phyloP scores from a whole-genome alignment of 169 alveolate genomes.

The Cryptosporidium xiaoi region DNA sequence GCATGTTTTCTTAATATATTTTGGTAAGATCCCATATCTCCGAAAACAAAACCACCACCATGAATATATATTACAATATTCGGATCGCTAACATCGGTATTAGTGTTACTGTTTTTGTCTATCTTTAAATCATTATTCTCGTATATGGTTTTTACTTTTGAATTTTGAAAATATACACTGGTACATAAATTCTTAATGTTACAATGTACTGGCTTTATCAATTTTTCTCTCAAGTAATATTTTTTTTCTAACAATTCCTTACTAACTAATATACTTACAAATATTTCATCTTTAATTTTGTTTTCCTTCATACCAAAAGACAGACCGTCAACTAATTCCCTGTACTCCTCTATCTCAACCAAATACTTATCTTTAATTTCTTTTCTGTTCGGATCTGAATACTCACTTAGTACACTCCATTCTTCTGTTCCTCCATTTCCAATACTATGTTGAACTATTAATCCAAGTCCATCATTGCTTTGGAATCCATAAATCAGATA shows the following conservation, averaged over 20 bases:
- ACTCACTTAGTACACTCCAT: constrained; percentile 32
- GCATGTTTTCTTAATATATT: constrained; percentile 33
- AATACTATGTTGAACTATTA: constrained; percentile 38
- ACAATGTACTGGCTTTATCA: constrained; percentile 10
- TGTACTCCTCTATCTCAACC: constrained; percentile 3
- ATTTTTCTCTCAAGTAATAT: not conserved
- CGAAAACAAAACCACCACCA: constrained; percentile 69
- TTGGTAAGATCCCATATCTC: constrained; percentile 27
- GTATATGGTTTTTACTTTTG: constrained; percentile 26
- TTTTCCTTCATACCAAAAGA: constrained; percentile 8
- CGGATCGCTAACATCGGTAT: constrained; percentile 6
- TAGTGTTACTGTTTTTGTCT: not conserved
- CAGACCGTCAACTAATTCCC: constrained; percentile 18
- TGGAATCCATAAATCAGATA: constrained; percentile 14
- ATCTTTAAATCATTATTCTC: not conserved
- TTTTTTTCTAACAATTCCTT: constrained; percentile 20
- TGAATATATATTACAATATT: constrained; percentile 38
- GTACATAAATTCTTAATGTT: constrained; percentile 5
- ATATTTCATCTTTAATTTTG: constrained; percentile 8
- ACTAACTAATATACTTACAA: constrained; percentile 24
- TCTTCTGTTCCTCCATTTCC: constrained; percentile 39
- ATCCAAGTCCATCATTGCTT: constrained; percentile 5
- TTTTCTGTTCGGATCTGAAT: not conserved
- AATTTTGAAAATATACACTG: constrained; percentile 11
- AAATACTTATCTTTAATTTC: too few species aligned